These are phyloP conservation scores for Neofusicoccum parvum DNA, from an alignment of 2,329 filamentous ascomycete genomes.

Conservation along the genomic window DNA sequence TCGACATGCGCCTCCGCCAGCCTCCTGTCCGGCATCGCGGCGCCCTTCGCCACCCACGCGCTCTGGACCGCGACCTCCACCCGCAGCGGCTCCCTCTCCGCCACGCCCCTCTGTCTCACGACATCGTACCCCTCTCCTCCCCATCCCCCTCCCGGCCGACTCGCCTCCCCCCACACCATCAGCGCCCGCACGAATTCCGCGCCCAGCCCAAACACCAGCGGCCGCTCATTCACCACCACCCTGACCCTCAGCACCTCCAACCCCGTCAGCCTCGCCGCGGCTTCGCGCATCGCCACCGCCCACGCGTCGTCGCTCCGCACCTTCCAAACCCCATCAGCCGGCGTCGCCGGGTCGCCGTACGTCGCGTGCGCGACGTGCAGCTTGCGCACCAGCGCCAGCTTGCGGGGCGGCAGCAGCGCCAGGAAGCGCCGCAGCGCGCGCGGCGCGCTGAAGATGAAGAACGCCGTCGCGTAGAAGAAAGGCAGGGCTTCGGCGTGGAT, in stretches of 20 bases:
- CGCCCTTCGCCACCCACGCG: background rate
- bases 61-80: background rate
- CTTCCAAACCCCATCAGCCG: conserved; percentile 26
- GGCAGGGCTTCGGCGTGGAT: conserved; percentile 30
- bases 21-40: conserved; percentile 22
- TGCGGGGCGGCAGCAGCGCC: conserved; percentile 24
- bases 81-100: background rate
- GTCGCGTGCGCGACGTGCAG: conserved; percentile 35
- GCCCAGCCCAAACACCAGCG: conserved; percentile 24
- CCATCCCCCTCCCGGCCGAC: background rate
- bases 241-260: conserved; percentile 26
- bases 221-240: conserved; percentile 26
- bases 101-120: background rate
- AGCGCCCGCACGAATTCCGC: background rate
- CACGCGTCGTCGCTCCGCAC: conserved; percentile 5
- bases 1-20: conserved; percentile 22
- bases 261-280: background rate
- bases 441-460: conserved; percentile 35
- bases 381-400: conserved; percentile 30
- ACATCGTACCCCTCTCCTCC: no score
- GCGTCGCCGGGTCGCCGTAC: conserved; percentile 28
- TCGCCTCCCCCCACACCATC: background rate
- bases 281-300: background rate
- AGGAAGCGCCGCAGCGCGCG: conserved; percentile 33
- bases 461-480: conserved; percentile 34